Conservation (phyloP, 1,284 basidiomycete species). For the Megacollybia platyphylla region DNA sequence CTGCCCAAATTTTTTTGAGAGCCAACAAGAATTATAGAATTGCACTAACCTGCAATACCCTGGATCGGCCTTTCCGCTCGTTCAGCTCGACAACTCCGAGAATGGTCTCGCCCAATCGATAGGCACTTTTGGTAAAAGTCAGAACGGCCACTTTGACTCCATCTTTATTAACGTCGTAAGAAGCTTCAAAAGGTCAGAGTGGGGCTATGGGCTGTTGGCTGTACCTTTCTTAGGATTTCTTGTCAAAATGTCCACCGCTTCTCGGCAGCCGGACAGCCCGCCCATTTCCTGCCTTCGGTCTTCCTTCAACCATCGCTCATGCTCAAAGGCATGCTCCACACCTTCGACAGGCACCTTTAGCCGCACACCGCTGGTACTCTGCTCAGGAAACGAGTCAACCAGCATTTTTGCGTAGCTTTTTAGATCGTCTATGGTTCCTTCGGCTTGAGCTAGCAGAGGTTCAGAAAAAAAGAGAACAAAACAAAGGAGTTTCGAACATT, state of each 20-base stretch:
- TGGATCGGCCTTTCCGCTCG: constrained; percentile 37
- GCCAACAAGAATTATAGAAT: not conserved
- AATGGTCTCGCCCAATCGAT: constrained; percentile 82
- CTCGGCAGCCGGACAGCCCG: constrained; percentile 60
- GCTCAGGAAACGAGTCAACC: constrained; percentile 28
- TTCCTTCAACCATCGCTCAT: constrained; percentile 19
- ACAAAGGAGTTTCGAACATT: not conserved
- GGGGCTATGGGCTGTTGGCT: constrained; percentile 10
- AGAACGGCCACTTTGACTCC: constrained; percentile 77
- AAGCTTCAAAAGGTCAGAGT: constrained; percentile 36
- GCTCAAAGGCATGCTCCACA: constrained; percentile 11
- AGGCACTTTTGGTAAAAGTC: constrained; percentile 85
- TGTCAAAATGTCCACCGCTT: constrained; percentile 85
- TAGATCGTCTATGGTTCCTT: constrained; percentile 18
- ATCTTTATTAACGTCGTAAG: constrained; percentile 89
- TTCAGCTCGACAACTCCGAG: constrained; percentile 83
- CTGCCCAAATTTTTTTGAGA: constrained; percentile 21
- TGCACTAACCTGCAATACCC: constrained; percentile 60
- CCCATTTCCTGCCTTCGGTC: constrained; percentile 27
- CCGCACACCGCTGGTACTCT: constrained; percentile 16
- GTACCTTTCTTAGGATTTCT: constrained; percentile 78
- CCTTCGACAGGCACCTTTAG: constrained; percentile 17
- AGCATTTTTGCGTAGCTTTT: constrained; percentile 31
- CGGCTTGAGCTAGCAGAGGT: constrained; percentile 7
- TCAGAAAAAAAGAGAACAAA: not conserved